Conservation (phyloP, 2,329 filamentous ascomycete genomes). For the Didymella pomorum region DNA sequence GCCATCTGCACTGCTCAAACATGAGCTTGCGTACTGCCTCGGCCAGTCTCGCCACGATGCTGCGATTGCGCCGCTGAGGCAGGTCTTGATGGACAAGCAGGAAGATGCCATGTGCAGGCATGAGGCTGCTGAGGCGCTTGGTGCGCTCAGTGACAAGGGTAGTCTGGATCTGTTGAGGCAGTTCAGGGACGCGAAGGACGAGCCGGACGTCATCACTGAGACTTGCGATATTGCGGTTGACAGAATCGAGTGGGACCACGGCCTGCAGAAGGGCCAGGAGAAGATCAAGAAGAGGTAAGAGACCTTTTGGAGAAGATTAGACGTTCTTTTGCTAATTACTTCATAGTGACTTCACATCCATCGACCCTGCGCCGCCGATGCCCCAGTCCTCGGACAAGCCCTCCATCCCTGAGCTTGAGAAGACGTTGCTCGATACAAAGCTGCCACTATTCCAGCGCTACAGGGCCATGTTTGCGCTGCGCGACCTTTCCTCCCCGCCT, state of each 20-base stretch:
- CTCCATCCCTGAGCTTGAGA: slow-evolving; percentile 77
- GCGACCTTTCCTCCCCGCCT: slow-evolving; percentile 92
- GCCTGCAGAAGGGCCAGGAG: slow-evolving; percentile 66
- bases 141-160: slow-evolving; percentile 78
- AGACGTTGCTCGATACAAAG: slow-evolving; percentile 78
- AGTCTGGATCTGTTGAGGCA: slow-evolving; percentile 77
- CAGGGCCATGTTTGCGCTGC: slow-evolving; percentile 96
- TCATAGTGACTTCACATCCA: slow-evolving; percentile 87
- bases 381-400: slow-evolving; percentile 68
- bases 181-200: slow-evolving; percentile 76
- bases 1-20: slow-evolving; percentile 88
- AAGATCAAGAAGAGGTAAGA: slow-evolving; percentile 80
- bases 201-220: slow-evolving; percentile 84
- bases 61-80: slow-evolving; percentile 75
- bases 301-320: not conserved
- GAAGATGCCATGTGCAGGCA: slow-evolving; percentile 97
- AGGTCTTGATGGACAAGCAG: slow-evolving; percentile 76
- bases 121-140: slow-evolving; percentile 94
- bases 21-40: slow-evolving; percentile 96
- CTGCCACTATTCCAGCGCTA: slow-evolving; percentile 90
- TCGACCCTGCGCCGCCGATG: slow-evolving; percentile 92
- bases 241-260: slow-evolving; percentile 89
- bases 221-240: slow-evolving; percentile 97
- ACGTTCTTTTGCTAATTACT: slow-evolving; percentile 21
- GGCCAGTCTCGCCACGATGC: slow-evolving; percentile 85